A percentile compares a stretch with the other conserved stretches of the same genome.
Evolutionary conservation across 1,284 basidiomycete genomes (phyloP).

Genomic region (Cutaneotrichosporon arboriforme): DNA sequence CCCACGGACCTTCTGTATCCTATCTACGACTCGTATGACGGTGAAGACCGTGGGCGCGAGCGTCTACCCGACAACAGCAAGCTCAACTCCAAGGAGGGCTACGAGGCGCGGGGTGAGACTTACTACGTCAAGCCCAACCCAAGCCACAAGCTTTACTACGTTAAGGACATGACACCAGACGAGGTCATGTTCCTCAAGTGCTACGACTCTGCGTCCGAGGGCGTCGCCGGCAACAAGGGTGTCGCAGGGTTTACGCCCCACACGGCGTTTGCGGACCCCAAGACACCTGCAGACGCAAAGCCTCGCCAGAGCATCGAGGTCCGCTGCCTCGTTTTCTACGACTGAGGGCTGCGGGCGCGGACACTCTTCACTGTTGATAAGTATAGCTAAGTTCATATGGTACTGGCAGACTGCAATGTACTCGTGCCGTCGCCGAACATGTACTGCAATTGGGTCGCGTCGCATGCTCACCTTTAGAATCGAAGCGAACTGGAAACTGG

Average conservation of each 20-base stretch:
- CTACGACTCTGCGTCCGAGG: slow-evolving; percentile 14
- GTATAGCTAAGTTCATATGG: too few relatives aligned
- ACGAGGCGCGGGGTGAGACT: slow-evolving; percentile 18
- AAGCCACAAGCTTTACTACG: slow-evolving; percentile 16
- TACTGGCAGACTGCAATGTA: too few relatives aligned
- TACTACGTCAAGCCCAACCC: slow-evolving; percentile 15
- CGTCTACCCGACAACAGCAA: neutral
- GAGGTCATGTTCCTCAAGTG: slow-evolving; percentile 24
- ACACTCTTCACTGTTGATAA: too few relatives aligned
- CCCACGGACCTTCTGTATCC: slow-evolving; percentile 17
- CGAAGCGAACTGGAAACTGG: too few relatives aligned
- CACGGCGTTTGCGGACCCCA: slow-evolving; percentile 17
- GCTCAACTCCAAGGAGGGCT: slow-evolving; percentile 5
- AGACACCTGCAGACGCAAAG: slow-evolving; percentile 9
- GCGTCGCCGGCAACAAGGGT: slow-evolving; percentile 4
- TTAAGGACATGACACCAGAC: slow-evolving; percentile 18
- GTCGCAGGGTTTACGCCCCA: slow-evolving; percentile 19
- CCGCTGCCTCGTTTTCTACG: slow-evolving; percentile 20
- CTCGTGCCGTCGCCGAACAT: too few relatives aligned
- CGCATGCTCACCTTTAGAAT: too few relatives aligned
- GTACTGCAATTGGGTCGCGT: too few relatives aligned
- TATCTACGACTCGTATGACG: slow-evolving; percentile 5
- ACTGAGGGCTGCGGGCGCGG: slow-evolving; percentile 3
- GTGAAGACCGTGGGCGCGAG: slow-evolving; percentile 19
- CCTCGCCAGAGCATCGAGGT: slow-evolving; percentile 22